Percentiles rank a stretch among this genome's conserved stretches.
These are phyloP conservation scores for Thinopyrum obtusiflorum DNA, from an alignment of 202 grass and related monocot genomes.

Conservation along the genomic window DNA sequence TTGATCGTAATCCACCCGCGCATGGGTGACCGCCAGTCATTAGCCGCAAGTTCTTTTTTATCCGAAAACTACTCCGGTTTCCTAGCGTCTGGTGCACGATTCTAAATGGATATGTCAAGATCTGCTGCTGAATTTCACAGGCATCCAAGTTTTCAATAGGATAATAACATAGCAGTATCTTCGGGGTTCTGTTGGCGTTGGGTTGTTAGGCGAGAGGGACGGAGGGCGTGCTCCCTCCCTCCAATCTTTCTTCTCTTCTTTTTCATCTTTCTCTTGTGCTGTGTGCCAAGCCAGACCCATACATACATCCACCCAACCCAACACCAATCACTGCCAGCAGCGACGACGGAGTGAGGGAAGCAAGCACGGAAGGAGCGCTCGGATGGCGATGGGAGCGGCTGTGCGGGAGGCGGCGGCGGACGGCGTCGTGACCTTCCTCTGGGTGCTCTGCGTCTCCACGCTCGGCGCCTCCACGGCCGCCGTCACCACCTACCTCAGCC, in stretches of 20 bases:
- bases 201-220: conserved; percentile 20
- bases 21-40: too few species aligned
- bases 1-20: too few species aligned
- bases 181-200: not conserved
- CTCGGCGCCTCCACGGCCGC: conserved; percentile 58
- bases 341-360: not conserved
- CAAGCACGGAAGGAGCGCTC: not conserved
- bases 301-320: not conserved
- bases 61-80: not conserved
- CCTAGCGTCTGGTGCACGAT: not conserved
- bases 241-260: not conserved
- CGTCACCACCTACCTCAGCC: conserved; percentile 45
- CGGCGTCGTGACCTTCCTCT: conserved; percentile 71
- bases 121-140: not conserved
- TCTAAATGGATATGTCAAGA: not conserved
- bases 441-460: conserved; percentile 68
- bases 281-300: not conserved
- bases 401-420: conserved; percentile 60
- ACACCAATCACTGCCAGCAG: not conserved
- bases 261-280: not conserved
- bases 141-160: not conserved
- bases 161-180: not conserved
- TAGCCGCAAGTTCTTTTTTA: too few species aligned
- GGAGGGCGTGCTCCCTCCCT: not conserved
- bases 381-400: conserved; percentile 41